phyloP scores from a whole-genome alignment of 2,329 filamentous ascomycete species.

The Fusarium anguioides region DNA sequence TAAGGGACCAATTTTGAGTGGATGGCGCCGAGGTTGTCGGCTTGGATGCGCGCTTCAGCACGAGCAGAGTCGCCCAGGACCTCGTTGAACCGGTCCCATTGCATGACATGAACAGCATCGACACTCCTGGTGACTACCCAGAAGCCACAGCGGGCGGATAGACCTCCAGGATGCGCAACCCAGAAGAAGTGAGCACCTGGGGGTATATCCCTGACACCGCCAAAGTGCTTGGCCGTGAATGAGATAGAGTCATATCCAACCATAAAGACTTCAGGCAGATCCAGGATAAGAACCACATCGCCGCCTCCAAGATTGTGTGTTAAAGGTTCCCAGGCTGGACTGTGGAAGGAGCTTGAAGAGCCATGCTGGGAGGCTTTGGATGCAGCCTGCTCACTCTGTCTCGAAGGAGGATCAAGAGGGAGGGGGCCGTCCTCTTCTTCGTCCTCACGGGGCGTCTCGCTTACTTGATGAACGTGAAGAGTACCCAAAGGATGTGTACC shows the following conservation, averaged over 20 bases:
- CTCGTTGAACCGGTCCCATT: conserved; percentile 69
- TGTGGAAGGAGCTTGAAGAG: conserved; percentile 9
- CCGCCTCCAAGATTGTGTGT: conserved; percentile 53
- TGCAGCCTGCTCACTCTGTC: neutral
- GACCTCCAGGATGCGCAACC: conserved; percentile 61
- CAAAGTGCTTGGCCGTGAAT: conserved; percentile 60
- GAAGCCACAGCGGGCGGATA: conserved; percentile 65
- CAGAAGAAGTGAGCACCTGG: conserved; percentile 69
- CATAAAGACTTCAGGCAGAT: conserved; percentile 62
- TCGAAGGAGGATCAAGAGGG: conserved; percentile 45
- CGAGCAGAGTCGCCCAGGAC: conserved; percentile 60
- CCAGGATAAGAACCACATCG: conserved; percentile 65
- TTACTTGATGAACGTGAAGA: conserved; percentile 54
- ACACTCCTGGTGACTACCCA: conserved; percentile 61
- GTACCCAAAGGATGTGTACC: conserved; percentile 57
- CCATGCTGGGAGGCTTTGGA: neutral
- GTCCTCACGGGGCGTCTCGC: conserved; percentile 25
- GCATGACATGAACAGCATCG: conserved; percentile 57
- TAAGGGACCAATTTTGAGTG: conserved; percentile 60
- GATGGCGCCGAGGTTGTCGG: conserved; percentile 53
- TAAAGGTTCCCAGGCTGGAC: conserved; percentile 23
- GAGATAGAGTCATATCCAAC: conserved; percentile 65
- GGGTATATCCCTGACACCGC: conserved; percentile 66
- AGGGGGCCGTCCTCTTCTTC: conserved; percentile 45
- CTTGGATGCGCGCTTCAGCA: conserved; percentile 59